These are phyloP conservation scores for Suillus cothurnatus DNA, from an alignment of 768 basidiomycete species.

Conservation along the genomic window DNA sequence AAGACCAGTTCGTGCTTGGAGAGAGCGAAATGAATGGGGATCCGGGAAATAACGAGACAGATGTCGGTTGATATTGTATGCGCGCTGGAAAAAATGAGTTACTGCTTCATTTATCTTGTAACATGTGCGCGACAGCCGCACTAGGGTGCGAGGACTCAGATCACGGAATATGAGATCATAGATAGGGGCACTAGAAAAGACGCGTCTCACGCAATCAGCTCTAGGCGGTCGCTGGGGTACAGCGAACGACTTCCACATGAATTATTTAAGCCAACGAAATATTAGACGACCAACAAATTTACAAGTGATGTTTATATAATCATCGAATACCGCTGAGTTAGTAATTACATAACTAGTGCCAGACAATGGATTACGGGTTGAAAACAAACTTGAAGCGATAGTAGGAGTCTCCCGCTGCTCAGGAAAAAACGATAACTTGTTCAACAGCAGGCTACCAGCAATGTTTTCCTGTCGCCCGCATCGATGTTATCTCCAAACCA, in stretches of 20 bases:
- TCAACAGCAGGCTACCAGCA: no score
- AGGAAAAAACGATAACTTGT: no score
- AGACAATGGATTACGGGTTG: no score
- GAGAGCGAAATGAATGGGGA: constrained; percentile 42
- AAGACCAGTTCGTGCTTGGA: constrained; percentile 45
- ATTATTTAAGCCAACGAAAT: neutral
- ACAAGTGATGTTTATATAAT: no score
- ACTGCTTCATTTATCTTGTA: constrained; percentile 18
- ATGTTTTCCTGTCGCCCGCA: constrained; percentile 5
- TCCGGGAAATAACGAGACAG: constrained; percentile 40
- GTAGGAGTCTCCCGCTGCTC: no score
- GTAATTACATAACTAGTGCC: no score
- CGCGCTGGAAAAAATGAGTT: constrained; percentile 23
- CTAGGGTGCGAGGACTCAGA: constrained; percentile 30
- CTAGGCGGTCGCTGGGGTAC: neutral
- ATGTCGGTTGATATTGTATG: constrained; percentile 39
- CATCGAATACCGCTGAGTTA: no score
- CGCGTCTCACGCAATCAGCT: neutral
- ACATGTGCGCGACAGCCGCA: constrained; percentile 26
- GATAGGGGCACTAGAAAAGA: constrained; percentile 23
- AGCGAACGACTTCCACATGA: neutral
- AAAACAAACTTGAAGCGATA: no score
- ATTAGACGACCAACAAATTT: neutral
- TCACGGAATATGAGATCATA: constrained; percentile 23
- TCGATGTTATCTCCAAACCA: constrained; percentile 36